Conservation (phyloP, 2,329 filamentous ascomycete species). For the Botryotinia calthae region DNA sequence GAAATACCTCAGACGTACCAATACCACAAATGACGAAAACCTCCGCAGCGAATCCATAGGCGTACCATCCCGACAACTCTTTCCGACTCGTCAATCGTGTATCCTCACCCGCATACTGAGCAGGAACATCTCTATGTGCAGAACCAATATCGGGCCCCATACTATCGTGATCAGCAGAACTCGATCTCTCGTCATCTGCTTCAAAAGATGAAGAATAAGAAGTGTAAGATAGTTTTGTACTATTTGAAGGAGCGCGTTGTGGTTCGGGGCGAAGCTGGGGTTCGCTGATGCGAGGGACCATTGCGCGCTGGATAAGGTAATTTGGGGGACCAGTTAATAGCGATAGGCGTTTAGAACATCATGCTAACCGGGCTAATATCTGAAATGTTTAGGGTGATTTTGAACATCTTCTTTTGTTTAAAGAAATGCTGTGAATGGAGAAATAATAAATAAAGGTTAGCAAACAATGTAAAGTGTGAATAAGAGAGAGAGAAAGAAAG, state of each 20-base stretch:
- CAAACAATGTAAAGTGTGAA: not conserved
- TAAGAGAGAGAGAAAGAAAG: not conserved
- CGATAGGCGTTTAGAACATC: slow-evolving; percentile 20
- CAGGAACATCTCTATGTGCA: slow-evolving; percentile 36
- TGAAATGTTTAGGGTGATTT: not conserved
- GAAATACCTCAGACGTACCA: slow-evolving; percentile 52
- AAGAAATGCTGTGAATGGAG: too few species aligned
- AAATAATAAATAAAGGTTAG: not conserved
- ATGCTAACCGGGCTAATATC: not conserved
- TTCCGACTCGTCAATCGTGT: slow-evolving; percentile 80
- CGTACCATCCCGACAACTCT: slow-evolving; percentile 92
- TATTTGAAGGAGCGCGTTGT: slow-evolving; percentile 34
- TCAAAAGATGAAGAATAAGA: slow-evolving; percentile 63
- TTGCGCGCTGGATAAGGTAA: slow-evolving; percentile 22
- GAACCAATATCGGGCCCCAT: slow-evolving; percentile 40
- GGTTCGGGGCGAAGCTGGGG: slow-evolving; percentile 27
- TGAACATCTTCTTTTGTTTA: not conserved
- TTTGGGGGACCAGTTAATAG: slow-evolving; percentile 12
- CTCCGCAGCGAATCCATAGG: slow-evolving; percentile 93
- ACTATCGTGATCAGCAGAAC: slow-evolving; percentile 35
- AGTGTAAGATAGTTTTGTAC: slow-evolving; percentile 53
- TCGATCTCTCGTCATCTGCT: slow-evolving; percentile 66
- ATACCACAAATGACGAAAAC: slow-evolving; percentile 92
- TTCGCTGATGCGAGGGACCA: slow-evolving; percentile 31
- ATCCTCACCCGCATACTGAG: slow-evolving; percentile 77